phyloP scores from a whole-genome alignment of 768 basidiomycete species.

The Serpula lacrymans region DNA sequence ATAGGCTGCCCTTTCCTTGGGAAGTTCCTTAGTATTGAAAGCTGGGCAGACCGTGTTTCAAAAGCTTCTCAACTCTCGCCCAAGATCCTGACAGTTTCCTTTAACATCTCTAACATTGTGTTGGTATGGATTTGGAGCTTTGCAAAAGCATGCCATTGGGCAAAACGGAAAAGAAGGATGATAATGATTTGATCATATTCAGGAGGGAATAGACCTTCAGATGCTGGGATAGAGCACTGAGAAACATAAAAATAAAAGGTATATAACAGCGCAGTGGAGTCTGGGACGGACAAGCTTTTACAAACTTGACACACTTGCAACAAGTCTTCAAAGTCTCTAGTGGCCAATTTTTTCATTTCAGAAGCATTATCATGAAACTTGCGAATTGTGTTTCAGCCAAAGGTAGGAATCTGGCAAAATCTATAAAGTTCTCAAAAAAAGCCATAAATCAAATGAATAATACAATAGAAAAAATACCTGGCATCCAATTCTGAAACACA shows the following conservation, averaged over 20 bases:
- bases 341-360: slow-evolving; percentile 19
- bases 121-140: slow-evolving; percentile 32
- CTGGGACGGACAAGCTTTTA: background rate
- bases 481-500: slow-evolving; percentile 21
- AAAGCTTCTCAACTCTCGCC: slow-evolving; percentile 21
- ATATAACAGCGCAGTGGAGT: background rate
- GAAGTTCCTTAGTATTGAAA: slow-evolving; percentile 28
- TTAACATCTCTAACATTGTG: slow-evolving; percentile 16
- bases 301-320: too few species aligned
- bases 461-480: slow-evolving; percentile 12
- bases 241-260: background rate
- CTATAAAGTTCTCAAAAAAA: slow-evolving; percentile 4
- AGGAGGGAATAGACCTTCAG: slow-evolving; percentile 33
- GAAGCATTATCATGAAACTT: slow-evolving; percentile 16
- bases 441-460: background rate
- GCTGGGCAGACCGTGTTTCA: slow-evolving; percentile 9
- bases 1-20: slow-evolving; percentile 21
- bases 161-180: slow-evolving; percentile 22
- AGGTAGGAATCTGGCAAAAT: slow-evolving; percentile 18
- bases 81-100: slow-evolving; percentile 13
- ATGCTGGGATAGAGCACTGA: slow-evolving; percentile 33
- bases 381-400: slow-evolving; percentile 20
- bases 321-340: slow-evolving; percentile 23
- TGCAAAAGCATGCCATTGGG: slow-evolving; percentile 32
- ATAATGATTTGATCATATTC: slow-evolving; percentile 16